These are phyloP conservation scores for Polyporus arcularius DNA, from an alignment of 768 basidiomycete species.

Conservation along the genomic window DNA sequence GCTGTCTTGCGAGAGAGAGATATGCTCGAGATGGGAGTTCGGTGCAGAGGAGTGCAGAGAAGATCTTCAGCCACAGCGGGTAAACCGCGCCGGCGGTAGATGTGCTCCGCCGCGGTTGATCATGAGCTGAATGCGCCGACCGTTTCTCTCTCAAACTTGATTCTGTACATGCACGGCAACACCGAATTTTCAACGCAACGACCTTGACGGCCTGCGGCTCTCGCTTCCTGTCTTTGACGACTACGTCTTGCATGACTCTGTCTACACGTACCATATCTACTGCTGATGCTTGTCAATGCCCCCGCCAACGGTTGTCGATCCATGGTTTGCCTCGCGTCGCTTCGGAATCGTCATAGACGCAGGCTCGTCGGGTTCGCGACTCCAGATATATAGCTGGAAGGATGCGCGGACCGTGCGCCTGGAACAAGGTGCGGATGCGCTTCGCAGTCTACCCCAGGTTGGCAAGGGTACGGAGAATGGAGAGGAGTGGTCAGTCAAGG, in stretches of 20 bases:
- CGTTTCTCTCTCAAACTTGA: neutral
- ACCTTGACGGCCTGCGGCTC: constrained; percentile 4
- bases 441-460: constrained; percentile 72
- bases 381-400: constrained; percentile 97
- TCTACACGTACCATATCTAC: neutral
- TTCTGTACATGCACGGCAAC: neutral
- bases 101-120: neutral
- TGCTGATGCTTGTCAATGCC: constrained; percentile 55
- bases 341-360: constrained; percentile 98
- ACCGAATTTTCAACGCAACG: constrained; percentile 4
- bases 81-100: constrained; percentile 12
- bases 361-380: constrained; percentile 93
- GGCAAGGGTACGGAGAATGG: constrained; percentile 86
- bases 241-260: neutral
- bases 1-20: neutral
- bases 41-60: constrained; percentile 2
- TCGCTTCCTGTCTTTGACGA: neutral
- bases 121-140: neutral
- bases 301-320: constrained; percentile 66
- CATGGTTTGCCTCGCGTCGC: constrained; percentile 78
- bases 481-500: constrained; percentile 87
- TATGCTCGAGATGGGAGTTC: neutral
- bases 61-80: constrained; percentile 16
- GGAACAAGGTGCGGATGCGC: constrained; percentile 49
- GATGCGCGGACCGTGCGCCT: constrained; percentile 68